Evolutionary conservation across 768 basidiomycete species (phyloP).

Genomic region (Lentinus brumalis): DNA sequence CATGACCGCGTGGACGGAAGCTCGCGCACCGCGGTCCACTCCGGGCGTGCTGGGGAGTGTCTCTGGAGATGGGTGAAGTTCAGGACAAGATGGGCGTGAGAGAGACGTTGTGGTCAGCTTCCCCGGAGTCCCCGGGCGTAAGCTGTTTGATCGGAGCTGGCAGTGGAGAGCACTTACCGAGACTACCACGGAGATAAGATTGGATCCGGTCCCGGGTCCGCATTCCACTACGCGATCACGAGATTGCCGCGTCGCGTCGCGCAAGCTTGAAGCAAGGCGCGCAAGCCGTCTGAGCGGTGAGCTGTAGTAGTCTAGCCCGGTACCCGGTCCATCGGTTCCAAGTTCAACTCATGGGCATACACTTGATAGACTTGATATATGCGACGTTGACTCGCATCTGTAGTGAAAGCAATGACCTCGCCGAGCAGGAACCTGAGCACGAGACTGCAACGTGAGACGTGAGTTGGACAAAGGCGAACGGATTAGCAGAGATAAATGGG

Average conservation of each 20-base stretch:
- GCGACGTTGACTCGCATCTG: too few species aligned
- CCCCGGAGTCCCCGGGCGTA: background rate
- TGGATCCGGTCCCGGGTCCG: background rate
- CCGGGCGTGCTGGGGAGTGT: too few species aligned
- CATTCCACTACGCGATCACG: background rate
- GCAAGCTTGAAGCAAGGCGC: background rate
- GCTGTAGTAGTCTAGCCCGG: too few species aligned
- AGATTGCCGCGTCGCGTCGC: background rate
- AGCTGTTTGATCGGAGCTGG: background rate
- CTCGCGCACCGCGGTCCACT: background rate
- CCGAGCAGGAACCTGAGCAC: too few species aligned
- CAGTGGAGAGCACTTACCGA: background rate
- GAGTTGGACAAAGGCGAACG: too few species aligned
- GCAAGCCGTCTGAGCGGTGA: conserved; percentile 10
- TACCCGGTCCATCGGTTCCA: too few species aligned
- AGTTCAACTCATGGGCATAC: too few species aligned
- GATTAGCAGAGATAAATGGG: too few species aligned
- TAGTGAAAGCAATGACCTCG: too few species aligned
- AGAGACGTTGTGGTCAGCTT: background rate
- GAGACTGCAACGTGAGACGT: too few species aligned
- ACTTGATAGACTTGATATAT: too few species aligned
- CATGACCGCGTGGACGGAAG: background rate
- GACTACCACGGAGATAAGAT: background rate
- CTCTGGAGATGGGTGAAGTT: too few species aligned
- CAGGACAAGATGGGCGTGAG: background rate